phyloP scores from a whole-genome alignment of 306 rosid species.

The Cicer chorassanicum region DNA sequence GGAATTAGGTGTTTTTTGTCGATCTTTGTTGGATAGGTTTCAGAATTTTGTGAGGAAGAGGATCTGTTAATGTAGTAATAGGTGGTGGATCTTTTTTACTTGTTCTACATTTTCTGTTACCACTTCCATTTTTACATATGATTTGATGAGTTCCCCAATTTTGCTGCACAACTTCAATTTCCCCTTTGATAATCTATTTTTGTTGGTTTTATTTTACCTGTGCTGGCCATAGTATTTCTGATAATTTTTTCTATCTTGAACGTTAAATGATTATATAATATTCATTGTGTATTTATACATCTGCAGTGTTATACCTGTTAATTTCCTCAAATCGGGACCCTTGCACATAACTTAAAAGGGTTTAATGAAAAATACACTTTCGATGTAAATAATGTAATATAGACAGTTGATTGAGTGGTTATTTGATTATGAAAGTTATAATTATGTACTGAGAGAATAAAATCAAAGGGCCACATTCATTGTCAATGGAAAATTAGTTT shows the following conservation, averaged over 20 bases:
- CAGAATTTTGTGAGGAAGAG: conserved; percentile 25
- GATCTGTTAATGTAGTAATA: conserved; percentile 17
- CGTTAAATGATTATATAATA: conserved; percentile 3
- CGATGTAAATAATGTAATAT: too few species aligned
- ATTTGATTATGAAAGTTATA: too few species aligned
- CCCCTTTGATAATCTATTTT: background rate
- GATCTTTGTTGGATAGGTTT: conserved; percentile 5
- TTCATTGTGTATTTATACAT: background rate
- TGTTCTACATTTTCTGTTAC: conserved; percentile 13
- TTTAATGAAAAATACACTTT: too few species aligned
- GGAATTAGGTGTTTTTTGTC: conserved; percentile 25
- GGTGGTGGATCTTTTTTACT: conserved; percentile 29
- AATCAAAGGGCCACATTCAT: too few species aligned
- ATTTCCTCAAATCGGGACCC: conserved; percentile 24
- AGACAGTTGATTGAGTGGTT: too few species aligned
- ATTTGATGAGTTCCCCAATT: background rate
- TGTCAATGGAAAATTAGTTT: too few species aligned
- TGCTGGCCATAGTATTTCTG: background rate
- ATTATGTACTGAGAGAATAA: too few species aligned
- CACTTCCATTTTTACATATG: conserved; percentile 3
- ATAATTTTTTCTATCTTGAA: background rate
- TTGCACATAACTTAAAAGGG: background rate
- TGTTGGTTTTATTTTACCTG: background rate
- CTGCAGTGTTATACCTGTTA: background rate
- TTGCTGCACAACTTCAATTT: conserved; percentile 24